Base-by-base conservation (phyloP, 2,329 filamentous ascomycete species). In the Cordyceps sp. region DNA sequence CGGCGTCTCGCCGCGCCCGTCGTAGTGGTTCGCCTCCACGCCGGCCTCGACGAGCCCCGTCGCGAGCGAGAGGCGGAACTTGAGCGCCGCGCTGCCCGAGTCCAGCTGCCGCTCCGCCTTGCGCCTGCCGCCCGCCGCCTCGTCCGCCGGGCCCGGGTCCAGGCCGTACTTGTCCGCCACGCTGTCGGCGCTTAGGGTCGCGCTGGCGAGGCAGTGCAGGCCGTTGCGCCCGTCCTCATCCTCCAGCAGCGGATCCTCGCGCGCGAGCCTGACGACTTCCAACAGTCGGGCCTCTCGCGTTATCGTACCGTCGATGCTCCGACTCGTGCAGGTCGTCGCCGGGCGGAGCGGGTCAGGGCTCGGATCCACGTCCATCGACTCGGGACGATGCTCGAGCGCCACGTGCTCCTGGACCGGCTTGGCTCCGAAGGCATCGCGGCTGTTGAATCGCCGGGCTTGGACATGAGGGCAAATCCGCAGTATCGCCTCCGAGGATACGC, bases 181-280 rank as follows among this genome's bases (percentile, higher is more conserved):
- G 16, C 52, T 55, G 4, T 49, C 46, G 21, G 48, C 33, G 39
- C 58, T 58, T 2, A 71, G 47, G n/a, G 59, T 59, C 6, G 62
- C 65, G 36, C 63, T 59, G 3, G 68, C 68, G n/a, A 73, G 59
- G 37, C 66, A 70, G 39, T 73, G 69, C 13, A 73, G 52, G 8
- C 61, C 67, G 37, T 73, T 73, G 16, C 66, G 61, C 5, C 69
- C 68, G 5, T 59, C 45, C 26, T 54, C 23, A 29, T 53, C 46
- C 26, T 56, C 47, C 1, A 39, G 22, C 0, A 10, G 16, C 0
- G 48, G 47, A 3, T 46, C 31, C 1, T 24, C 5, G 1, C 29
- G 28, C 1, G 48, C 47, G 5, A 22, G 17, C 1, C 31, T 32
- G 5, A 50, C 37, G 6, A 40, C 39, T 10, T 38, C 27, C 4